Evolutionary conservation across 164 flowering plant genomes (phyloP), one percentile per base, ranked within the genome.

Genomic region (Santalum album): DNA sequence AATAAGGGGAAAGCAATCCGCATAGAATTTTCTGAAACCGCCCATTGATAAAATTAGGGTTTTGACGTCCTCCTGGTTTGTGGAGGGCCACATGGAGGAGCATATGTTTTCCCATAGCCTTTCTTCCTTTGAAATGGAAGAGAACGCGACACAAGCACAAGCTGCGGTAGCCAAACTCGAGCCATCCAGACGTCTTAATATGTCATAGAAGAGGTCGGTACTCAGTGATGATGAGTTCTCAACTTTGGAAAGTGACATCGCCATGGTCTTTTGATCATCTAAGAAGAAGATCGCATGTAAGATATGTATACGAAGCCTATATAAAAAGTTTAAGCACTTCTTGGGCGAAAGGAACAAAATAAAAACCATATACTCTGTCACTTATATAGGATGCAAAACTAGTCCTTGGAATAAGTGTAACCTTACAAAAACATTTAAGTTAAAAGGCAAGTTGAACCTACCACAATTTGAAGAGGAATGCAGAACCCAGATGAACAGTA

Each of bases 111-210:
- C 96, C 97, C 97, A 90, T 56, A 90, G 58, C 45, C 52, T 76
- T 73, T 90, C 96, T 62, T 90, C 96, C 62, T 70, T 83, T 15
- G 94, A 81, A n/a, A 90, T 79, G 55, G 91, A 74, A 63, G 68
- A 66, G 64, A 90, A 80, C 39, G 86, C 75, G n/a, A 81, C 81
- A 75, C 97, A 87, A 61, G 79, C 67, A 74, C 97, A 90, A 32
- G 90, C 87, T 20, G 96, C 97, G 68, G 71, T 83, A 42, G 96
- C 96, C 71, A 90, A 74, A 36, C 80, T 78, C 27, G 84, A 72
- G 25, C 97, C 97, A 73, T 90, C 97, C 36, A 90, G 90, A 54
- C 90, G 92, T 65, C 77, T 74, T 51, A 90, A 59, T 68, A 90
- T 87, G 60, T 87, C 97, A 56, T 90, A 85, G 69, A 80, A 80